phyloP scores from a whole-genome alignment of 768 basidiomycete genomes.

The Rhodosporidiobolus sp. region DNA sequence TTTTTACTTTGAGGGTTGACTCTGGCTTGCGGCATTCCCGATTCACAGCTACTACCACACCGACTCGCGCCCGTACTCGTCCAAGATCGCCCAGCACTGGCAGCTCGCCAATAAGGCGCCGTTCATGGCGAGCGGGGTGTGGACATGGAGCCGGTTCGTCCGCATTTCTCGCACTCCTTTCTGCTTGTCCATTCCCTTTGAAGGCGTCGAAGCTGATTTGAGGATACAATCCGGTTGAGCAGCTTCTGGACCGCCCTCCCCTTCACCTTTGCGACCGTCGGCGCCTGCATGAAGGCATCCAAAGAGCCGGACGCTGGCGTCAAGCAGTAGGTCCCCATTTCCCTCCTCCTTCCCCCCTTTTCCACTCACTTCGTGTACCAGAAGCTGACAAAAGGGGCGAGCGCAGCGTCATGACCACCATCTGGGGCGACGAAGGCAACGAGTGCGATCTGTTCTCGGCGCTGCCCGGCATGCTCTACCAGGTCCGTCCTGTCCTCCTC shows the following conservation, averaged over 20 bases:
- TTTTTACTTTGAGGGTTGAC: not conserved
- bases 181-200: not conserved
- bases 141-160: constrained; percentile 39
- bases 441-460: constrained; percentile 38
- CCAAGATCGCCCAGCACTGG: constrained; percentile 43
- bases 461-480: constrained; percentile 39
- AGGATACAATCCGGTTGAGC: no score
- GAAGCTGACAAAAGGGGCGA: not conserved
- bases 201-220: no score
- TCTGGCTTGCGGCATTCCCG: not conserved
- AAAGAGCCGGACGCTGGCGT: constrained; percentile 30
- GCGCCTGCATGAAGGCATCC: constrained; percentile 40
- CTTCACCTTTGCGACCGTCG: constrained; percentile 42
- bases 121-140: constrained; percentile 41
- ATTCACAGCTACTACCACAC: constrained; percentile 36
- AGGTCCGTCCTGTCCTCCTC: constrained; percentile 2
- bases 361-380: not conserved
- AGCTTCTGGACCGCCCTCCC: constrained; percentile 43
- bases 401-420: constrained; percentile 27
- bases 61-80: constrained; percentile 24
- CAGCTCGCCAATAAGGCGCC: constrained; percentile 37
- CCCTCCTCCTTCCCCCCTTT: not conserved
- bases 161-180: not conserved
- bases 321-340: constrained; percentile 23
- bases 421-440: constrained; percentile 45